phyloP scores from a whole-genome alignment of 352 stramenopile genomes.

The Globisporangium abappressorium region DNA sequence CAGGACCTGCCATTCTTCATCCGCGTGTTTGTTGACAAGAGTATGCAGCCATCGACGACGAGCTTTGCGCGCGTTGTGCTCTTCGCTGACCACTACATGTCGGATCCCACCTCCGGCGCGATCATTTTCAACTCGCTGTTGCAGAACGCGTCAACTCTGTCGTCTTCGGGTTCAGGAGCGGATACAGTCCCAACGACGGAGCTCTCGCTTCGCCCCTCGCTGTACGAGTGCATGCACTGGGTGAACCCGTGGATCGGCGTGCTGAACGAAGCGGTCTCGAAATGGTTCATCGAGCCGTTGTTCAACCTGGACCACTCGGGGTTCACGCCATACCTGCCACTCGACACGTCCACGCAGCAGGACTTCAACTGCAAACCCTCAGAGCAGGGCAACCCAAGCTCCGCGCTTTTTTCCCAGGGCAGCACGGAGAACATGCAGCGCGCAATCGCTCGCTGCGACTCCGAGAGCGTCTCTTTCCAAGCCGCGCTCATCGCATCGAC shows the following conservation, averaged over 20 bases:
- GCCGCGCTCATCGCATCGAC: conserved; percentile 41
- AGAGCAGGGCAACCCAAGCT: conserved; percentile 38
- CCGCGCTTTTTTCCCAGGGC: conserved; percentile 42
- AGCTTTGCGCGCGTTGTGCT: conserved; percentile 45
- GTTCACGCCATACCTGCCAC: conserved; percentile 35
- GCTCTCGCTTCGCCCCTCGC: conserved; percentile 35
- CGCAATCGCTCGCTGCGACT: conserved; percentile 33
- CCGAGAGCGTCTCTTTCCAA: conserved; percentile 40
- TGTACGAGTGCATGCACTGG: conserved; percentile 61
- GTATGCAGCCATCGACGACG: conserved; percentile 8
- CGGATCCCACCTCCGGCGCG: conserved; percentile 37
- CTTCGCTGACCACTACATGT: conserved; percentile 66
- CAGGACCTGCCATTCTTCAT: conserved; percentile 49
- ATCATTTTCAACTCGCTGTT: conserved; percentile 52
- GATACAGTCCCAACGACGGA: not conserved
- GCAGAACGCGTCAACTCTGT: conserved; percentile 24
- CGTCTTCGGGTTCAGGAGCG: not conserved
- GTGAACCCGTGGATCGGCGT: conserved; percentile 49
- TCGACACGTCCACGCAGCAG: conserved; percentile 37
- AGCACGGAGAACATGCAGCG: conserved; percentile 37
- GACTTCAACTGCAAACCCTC: conserved; percentile 36
- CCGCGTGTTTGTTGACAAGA: conserved; percentile 33
- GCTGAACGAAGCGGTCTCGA: conserved; percentile 52
- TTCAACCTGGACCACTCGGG: conserved; percentile 57
- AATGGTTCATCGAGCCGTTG: conserved; percentile 58